These are phyloP conservation scores for Raphidocelis subcapitata DNA, from an alignment of 139 green algal genomes.

Conservation along the genomic window DNA sequence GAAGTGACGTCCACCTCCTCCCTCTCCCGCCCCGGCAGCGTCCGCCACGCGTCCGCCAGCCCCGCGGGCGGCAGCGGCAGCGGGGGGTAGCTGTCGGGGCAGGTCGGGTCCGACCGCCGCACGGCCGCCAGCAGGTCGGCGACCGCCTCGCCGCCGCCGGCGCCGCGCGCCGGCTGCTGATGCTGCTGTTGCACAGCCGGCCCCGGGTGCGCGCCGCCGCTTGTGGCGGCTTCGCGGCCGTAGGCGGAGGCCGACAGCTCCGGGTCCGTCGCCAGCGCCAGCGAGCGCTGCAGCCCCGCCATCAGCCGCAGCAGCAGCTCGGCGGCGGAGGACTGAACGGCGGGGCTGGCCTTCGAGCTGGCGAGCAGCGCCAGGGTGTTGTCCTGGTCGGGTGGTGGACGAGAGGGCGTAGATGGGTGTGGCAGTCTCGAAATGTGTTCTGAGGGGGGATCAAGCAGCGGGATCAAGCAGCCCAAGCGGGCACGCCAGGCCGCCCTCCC, in stretches of 20 bases:
- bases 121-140: background rate
- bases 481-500: no score
- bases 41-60: background rate
- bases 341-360: constrained; percentile 7
- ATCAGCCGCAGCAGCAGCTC: constrained; percentile 36
- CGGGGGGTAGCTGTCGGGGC: constrained; percentile 13
- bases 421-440: no score
- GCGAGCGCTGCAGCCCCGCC: constrained; percentile 24
- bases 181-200: background rate
- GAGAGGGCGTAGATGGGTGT: no score
- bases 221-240: background rate
- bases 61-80: constrained; percentile 11
- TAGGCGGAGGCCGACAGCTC: constrained; percentile 17
- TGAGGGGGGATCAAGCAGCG: no score
- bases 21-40: constrained; percentile 1
- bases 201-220: no score
- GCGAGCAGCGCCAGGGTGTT: constrained; percentile 24
- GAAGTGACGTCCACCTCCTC: constrained; percentile 25
- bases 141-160: background rate
- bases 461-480: no score
- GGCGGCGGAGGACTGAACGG: constrained; percentile 9
- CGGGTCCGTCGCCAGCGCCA: constrained; percentile 27
- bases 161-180: background rate
- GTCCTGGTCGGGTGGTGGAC: constrained; percentile 19
- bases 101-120: constrained; percentile 2